Evolutionary conservation across 2,329 filamentous ascomycete species (phyloP).

Genomic region (Colletotrichum sublineola): DNA sequence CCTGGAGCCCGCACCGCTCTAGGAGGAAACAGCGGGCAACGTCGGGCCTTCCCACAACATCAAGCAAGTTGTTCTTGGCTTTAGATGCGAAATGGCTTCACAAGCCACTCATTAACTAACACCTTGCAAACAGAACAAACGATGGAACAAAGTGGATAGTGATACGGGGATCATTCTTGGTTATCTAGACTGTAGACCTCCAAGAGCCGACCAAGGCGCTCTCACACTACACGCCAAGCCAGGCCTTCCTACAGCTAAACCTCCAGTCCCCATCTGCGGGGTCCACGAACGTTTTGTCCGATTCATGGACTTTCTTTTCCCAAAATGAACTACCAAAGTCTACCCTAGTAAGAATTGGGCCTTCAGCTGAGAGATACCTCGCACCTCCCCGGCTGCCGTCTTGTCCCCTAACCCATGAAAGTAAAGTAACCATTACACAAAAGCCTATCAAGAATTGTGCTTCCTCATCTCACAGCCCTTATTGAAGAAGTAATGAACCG

Average conservation of each 20-base stretch:
- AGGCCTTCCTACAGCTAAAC: conserved; percentile 31
- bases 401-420: conserved; percentile 27
- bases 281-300: conserved; percentile 4
- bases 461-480: conserved; percentile 20
- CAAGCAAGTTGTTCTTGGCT: conserved; percentile 15
- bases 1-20: conserved; percentile 36
- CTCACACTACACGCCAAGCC: conserved; percentile 15
- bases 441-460: conserved; percentile 39
- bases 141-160: neutral
- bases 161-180: conserved; percentile 6
- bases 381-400: neutral
- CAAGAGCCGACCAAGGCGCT: conserved; percentile 10
- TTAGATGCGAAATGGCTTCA: conserved; percentile 10
- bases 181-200: conserved; percentile 31
- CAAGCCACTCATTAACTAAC: neutral
- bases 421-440: conserved; percentile 40
- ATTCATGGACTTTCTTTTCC: neutral
- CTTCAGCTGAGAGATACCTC: conserved; percentile 6
- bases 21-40: conserved; percentile 35
- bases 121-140: neutral
- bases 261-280: conserved; percentile 4
- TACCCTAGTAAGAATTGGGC: conserved; percentile 21
- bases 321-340: conserved; percentile 9
- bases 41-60: conserved; percentile 19
- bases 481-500: conserved; percentile 19